Conservation (phyloP, 1,284 basidiomycete genomes). For the Tetrapyrgos nigripes region DNA sequence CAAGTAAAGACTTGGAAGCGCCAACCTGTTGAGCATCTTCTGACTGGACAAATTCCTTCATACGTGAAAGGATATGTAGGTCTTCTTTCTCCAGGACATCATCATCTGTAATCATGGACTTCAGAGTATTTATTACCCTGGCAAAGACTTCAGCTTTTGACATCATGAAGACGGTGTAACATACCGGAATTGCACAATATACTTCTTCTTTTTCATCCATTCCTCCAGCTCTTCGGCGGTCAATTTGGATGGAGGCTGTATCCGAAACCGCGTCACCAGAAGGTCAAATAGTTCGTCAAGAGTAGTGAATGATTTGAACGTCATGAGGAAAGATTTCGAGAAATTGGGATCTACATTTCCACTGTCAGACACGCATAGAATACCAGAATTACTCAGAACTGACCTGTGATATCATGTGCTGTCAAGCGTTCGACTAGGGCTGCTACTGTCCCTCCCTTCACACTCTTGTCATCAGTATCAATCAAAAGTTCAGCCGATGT, state of each 20-base stretch:
- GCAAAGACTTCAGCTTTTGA: not conserved
- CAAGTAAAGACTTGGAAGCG: constrained; percentile 76
- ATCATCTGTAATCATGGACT: constrained; percentile 81
- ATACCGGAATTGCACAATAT: constrained; percentile 87
- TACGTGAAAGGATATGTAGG: constrained; percentile 74
- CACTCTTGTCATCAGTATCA: constrained; percentile 76
- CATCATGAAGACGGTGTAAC: constrained; percentile 32
- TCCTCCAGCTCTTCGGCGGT: constrained; percentile 70
- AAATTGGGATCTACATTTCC: constrained; percentile 73
- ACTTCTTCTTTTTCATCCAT: constrained; percentile 92
- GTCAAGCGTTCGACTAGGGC: constrained; percentile 92
- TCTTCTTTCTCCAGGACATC: constrained; percentile 87
- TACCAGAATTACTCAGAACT: constrained; percentile 26
- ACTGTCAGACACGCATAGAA: constrained; percentile 3
- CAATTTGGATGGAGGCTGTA: constrained; percentile 78
- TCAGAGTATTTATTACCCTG: constrained; percentile 86
- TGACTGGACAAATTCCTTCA: constrained; percentile 79
- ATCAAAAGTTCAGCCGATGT: constrained; percentile 86
- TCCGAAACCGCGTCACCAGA: constrained; percentile 86
- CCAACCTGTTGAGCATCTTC: constrained; percentile 68
- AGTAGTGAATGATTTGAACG: constrained; percentile 95
- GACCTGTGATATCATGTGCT: constrained; percentile 85
- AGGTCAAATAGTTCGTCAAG: constrained; percentile 86
- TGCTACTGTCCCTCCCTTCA: constrained; percentile 87
- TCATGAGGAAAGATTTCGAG: constrained; percentile 94